Evolutionary conservation across 495 filamentous ascomycete genomes (phyloP), one percentile per base, ranked within the genome.

Genomic region (Diplogelasinospora grovesii): DNA sequence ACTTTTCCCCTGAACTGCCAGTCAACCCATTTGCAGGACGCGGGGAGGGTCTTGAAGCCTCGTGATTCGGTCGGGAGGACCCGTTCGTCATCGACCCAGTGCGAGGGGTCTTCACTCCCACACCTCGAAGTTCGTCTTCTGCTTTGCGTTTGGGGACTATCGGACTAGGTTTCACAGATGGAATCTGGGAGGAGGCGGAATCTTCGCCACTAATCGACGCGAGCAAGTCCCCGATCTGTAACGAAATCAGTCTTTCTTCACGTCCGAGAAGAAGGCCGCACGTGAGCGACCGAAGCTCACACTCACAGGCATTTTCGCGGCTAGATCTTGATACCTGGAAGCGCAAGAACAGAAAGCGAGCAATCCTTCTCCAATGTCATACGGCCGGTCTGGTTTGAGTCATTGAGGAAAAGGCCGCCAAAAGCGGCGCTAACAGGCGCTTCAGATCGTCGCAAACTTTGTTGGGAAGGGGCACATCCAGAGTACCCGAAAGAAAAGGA

Each of bases 141-240:
- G 71, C 65, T 46, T 75, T 78, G 50, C 73, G 71, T 57, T 78
- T 76, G 3, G 62, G 45, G 16, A 41, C 20, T 8, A 10, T 45
- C 37, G 19, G 39, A 38, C 3, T 57, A 43, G 53, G 57, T 15
- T 28, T 59, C 39, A 39, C 49, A n/a, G 26, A 48, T 40, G 45
- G 45, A 4, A 54, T 57, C 22, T 65, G 44, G 15, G 65, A 56
- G 14, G 64, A 46, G 13, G 52, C 42, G 14, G 66, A 48, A 49
- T 66, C 51, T 13, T 66, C 71, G 40, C 74, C 74, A 24, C 60
- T 68, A 44, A 78, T 78, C 49, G 70, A 66, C 39, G 73, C 74
- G 25, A 78, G 65, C 22, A 78, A 60, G 30, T 78, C 74, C 21
- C 60, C 50, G 46, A 78, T 76, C 71, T 70, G 38, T 26, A 26